Evolutionary conservation across 257 asterid species (phyloP).

Genomic region (Plantago elongata): DNA sequence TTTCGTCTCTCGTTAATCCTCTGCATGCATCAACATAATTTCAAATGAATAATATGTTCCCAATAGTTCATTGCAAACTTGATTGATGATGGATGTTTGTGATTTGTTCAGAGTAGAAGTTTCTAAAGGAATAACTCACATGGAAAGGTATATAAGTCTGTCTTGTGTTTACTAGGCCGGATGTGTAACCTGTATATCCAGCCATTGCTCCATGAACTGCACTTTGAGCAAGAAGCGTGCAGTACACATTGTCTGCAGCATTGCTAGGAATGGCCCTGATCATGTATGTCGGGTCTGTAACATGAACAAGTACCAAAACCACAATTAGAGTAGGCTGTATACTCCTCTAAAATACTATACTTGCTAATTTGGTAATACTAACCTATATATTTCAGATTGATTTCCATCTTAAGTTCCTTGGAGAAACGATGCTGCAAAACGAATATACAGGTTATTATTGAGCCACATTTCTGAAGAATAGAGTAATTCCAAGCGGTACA

Average conservation of each 20-base stretch:
- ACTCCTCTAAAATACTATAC: not conserved
- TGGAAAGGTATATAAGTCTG: slow-evolving; percentile 76
- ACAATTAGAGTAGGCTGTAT: not conserved
- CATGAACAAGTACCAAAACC: not conserved
- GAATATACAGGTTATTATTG: slow-evolving; percentile 4
- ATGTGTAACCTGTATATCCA: slow-evolving; percentile 80
- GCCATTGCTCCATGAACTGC: slow-evolving; percentile 99
- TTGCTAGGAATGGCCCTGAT: slow-evolving; percentile 87
- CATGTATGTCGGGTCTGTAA: slow-evolving; percentile 88
- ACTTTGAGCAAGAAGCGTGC: slow-evolving; percentile 93
- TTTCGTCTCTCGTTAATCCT: slow-evolving; percentile 60
- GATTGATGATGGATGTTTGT: not conserved
- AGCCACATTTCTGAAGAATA: not conserved
- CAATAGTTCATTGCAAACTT: not conserved
- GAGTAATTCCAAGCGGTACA: too few species aligned
- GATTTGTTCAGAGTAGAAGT: not conserved
- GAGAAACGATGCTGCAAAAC: slow-evolving; percentile 63
- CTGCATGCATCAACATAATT: slow-evolving; percentile 34
- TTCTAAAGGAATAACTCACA: slow-evolving; percentile 37
- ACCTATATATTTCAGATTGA: slow-evolving; percentile 87
- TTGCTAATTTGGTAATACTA: slow-evolving; percentile 14
- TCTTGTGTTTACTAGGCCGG: slow-evolving; percentile 68
- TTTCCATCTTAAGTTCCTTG: slow-evolving; percentile 49
- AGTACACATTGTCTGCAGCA: slow-evolving; percentile 83
- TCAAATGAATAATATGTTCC: not conserved